Conservation (phyloP, 345 rosid genomes). For the Brassica juncea region DNA sequence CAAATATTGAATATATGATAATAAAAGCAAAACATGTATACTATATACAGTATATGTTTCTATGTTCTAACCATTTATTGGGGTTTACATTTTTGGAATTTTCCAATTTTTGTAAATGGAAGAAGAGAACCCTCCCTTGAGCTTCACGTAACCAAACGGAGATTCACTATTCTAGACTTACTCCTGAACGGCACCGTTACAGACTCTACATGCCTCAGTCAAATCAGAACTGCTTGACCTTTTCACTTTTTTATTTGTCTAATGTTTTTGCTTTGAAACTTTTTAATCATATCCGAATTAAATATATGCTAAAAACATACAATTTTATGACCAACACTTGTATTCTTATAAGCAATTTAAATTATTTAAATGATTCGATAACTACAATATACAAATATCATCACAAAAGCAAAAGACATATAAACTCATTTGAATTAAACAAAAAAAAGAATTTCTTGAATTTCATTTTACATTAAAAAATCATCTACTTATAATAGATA, state of each 20-base stretch:
- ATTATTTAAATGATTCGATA: neutral
- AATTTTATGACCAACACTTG: neutral
- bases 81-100: neutral
- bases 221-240: neutral
- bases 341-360: neutral
- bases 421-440: neutral
- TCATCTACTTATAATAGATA: conserved; percentile 45
- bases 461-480: neutral
- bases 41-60: neutral
- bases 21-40: neutral
- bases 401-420: neutral
- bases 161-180: too few relatives aligned
- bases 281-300: neutral
- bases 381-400: neutral
- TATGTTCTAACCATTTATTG: neutral
- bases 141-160: neutral
- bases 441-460: neutral
- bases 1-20: neutral
- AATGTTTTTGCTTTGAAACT: neutral
- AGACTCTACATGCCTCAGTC: neutral
- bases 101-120: neutral
- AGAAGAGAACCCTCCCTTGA: neutral
- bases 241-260: neutral
- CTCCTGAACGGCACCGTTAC: too few relatives aligned
- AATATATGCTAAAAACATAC: neutral